A percentile compares a stretch with the other conserved stretches of the same genome.
phyloP scores from a whole-genome alignment of 352 stramenopile genomes.

The Globisporangium iwayamae region DNA sequence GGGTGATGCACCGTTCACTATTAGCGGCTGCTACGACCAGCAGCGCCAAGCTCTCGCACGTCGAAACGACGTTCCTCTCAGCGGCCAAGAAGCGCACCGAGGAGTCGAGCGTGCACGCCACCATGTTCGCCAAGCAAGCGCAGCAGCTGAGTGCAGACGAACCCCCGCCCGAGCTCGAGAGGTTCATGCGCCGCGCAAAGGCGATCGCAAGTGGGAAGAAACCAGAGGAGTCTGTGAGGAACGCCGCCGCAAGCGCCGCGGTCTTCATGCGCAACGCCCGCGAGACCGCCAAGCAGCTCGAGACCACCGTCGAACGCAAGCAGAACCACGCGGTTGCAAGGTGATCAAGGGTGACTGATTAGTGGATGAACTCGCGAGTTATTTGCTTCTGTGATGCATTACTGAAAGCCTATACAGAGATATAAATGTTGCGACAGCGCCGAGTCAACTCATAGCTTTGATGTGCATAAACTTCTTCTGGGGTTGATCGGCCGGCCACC shows the following conservation, averaged over 20 bases:
- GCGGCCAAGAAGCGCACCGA: conserved; percentile 1
- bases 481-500: too few relatives aligned
- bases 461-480: too few relatives aligned
- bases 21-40: background rate
- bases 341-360: background rate
- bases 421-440: too few relatives aligned
- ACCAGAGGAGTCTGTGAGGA: background rate
- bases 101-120: conserved; percentile 1
- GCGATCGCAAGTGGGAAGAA: conserved; percentile 11
- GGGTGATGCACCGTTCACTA: conserved; percentile 16
- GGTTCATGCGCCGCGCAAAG: conserved; percentile 16
- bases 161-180: conserved; percentile 14
- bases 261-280: conserved; percentile 15
- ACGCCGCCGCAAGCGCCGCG: conserved; percentile 6
- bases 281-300: conserved; percentile 1
- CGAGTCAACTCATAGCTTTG: too few relatives aligned
- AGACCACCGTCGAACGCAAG: background rate
- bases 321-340: background rate
- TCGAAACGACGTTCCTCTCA: conserved; percentile 9
- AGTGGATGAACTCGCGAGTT: too few relatives aligned
- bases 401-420: too few relatives aligned
- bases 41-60: conserved; percentile 6
- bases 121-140: conserved; percentile 8
- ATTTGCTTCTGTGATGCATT: too few relatives aligned
- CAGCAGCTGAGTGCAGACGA: conserved; percentile 8